A percentile compares a stretch with the other conserved stretches of the same genome.
These are phyloP conservation scores for Coemansia sp. DNA, from an alignment of 192 early-diverging fungal species.

Conservation along the genomic window DNA sequence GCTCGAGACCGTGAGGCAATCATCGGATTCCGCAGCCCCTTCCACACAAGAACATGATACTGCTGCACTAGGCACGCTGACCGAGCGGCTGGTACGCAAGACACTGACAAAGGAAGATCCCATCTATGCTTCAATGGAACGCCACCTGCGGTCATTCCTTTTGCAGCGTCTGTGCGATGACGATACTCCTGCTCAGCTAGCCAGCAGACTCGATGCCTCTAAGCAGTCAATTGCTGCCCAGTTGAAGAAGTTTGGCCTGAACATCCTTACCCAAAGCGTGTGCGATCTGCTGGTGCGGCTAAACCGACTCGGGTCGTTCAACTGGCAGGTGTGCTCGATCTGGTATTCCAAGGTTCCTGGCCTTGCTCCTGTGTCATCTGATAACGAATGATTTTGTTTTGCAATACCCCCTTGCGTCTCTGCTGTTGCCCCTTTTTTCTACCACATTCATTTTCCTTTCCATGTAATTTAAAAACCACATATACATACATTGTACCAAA, in stretches of 20 bases:
- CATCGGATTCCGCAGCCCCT: neutral
- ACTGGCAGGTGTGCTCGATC: constrained; percentile 40
- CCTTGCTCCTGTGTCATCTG: neutral
- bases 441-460: neutral
- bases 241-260: constrained; percentile 18
- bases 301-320: constrained; percentile 32
- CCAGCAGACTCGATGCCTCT: constrained; percentile 11
- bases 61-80: neutral
- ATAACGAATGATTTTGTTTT: neutral
- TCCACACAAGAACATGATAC: neutral
- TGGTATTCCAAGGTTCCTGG: constrained; percentile 38
- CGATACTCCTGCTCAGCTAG: constrained; percentile 9
- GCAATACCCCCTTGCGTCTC: neutral
- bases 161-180: constrained; percentile 19
- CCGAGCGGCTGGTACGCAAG: constrained; percentile 24
- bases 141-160: constrained; percentile 23
- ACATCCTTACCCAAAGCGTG: constrained; percentile 15
- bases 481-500: neutral
- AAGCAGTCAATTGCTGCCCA: constrained; percentile 2
- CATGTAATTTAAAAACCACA: neutral
- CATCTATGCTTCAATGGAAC: constrained; percentile 28
- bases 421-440: neutral
- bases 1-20: neutral
- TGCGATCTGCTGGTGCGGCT: constrained; percentile 19
- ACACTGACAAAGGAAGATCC: constrained; percentile 35